Evolutionary conservation across 257 asterid species (phyloP), one percentile per base, ranked within the genome.

Genomic region (Verbena officinalis): DNA sequence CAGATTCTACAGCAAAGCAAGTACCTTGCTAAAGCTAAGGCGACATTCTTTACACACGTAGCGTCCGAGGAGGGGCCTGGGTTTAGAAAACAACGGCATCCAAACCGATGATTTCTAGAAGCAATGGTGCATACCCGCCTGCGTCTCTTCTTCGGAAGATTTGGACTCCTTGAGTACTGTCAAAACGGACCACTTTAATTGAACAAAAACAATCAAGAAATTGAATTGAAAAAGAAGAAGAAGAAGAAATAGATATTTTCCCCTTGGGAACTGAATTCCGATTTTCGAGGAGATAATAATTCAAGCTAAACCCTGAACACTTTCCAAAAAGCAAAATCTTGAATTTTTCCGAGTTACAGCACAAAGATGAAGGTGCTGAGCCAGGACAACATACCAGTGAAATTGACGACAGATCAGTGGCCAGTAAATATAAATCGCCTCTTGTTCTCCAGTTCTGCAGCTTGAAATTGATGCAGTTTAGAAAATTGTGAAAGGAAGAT

Each of bases 61-160:
- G 68, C 55, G 60, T 74, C 81, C 57, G 78, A 63, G 57, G 83
- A 60, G 64, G 82, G 84, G 59, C 75, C 81, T 13, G 82, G 77
- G 50, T 69, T 86, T 57, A 86, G 72, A 72, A 80, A 77, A 59
- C 95, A 84, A 55, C 73, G 69, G 74, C 96, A 94, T 80, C 76
- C 79, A 53, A 80, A 68, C 73, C 49, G 77, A 65, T 63, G 74
- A 61, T 71, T 64, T 71, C 73, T 77, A 69, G 59, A 74, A 21
- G 86, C 81, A 43, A 62, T 42, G 22, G 75, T 36, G 79, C 83
- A 55, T 33, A 68, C 73, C 61, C 78, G 76, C 72, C 81, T 56
- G 15, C 39, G 77, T 58, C 78, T 70, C 68, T 81, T 72, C 79
- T 74, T 81, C 13, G 83, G 76, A 61, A 78, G 72, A 71, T 75